phyloP scores from a whole-genome alignment of 768 basidiomycete species.

The Lentinula detonsa region DNA sequence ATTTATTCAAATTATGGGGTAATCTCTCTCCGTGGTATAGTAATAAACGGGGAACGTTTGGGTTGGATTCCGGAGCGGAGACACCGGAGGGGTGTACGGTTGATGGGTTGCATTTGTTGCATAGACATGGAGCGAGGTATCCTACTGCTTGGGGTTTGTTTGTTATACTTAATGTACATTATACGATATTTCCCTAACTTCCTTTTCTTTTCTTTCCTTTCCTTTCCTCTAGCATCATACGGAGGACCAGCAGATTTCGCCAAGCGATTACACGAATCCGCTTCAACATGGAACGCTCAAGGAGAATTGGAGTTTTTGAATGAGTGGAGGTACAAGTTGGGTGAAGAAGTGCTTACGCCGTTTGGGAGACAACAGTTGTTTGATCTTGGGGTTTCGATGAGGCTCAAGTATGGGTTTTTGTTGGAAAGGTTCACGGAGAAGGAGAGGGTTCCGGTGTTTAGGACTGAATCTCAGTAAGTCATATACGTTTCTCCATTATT shows the following conservation, averaged over 20 bases:
- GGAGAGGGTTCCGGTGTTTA: slow-evolving; percentile 67
- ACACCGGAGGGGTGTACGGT: slow-evolving; percentile 65
- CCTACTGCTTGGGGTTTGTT: slow-evolving; percentile 59
- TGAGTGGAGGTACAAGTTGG: slow-evolving; percentile 86
- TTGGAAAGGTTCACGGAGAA: slow-evolving; percentile 61
- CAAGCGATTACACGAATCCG: slow-evolving; percentile 44
- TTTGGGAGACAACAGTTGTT: slow-evolving; percentile 87
- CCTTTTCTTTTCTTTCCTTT: too few species aligned
- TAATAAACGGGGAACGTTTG: slow-evolving; percentile 58
- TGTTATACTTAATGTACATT: not conserved
- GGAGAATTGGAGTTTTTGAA: slow-evolving; percentile 75
- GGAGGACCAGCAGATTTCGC: slow-evolving; percentile 60
- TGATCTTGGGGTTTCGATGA: slow-evolving; percentile 64
- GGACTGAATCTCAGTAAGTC: slow-evolving; percentile 68
- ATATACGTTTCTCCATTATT: not conserved
- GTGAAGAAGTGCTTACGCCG: slow-evolving; percentile 87
- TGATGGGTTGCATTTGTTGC: slow-evolving; percentile 73
- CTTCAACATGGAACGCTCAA: slow-evolving; percentile 55
- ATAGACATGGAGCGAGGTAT: slow-evolving; percentile 77
- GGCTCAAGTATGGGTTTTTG: slow-evolving; percentile 76
- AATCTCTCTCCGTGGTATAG: slow-evolving; percentile 87
- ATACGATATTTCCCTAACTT: not conserved
- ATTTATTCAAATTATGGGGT: slow-evolving; percentile 73
- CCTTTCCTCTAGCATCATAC: slow-evolving; percentile 36
- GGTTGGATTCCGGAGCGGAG: slow-evolving; percentile 64